These are phyloP conservation scores for Fusarium subtropicale DNA, from an alignment of 2,329 filamentous ascomycete species.

Conservation along the genomic window DNA sequence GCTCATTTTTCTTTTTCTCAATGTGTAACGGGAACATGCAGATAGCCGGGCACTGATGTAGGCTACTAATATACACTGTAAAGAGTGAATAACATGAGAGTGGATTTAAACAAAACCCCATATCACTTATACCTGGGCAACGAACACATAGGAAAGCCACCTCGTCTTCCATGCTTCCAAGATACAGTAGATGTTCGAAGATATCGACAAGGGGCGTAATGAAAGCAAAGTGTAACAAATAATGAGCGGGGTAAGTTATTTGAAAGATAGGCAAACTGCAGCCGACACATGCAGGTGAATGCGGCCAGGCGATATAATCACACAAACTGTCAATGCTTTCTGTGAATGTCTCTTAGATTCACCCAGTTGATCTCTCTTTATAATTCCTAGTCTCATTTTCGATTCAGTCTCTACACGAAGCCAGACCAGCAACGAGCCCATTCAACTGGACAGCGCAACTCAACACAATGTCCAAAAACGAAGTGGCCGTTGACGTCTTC, in stretches of 20 bases:
- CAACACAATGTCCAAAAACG: not conserved
- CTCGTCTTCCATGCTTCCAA: not conserved
- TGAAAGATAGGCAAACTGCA: slow-evolving; percentile 11
- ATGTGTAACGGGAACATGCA: not conserved
- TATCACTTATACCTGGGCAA: no score
- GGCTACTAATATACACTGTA: not conserved
- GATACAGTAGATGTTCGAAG: not conserved
- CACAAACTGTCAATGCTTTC: not conserved
- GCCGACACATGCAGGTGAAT: not conserved
- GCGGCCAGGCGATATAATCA: not conserved
- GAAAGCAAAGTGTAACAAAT: not conserved
- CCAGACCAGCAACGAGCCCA: not conserved
- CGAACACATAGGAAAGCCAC: not conserved
- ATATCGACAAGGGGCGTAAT: no score
- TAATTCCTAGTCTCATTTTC: not conserved
- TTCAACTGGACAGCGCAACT: not conserved
- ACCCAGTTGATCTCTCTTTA: not conserved
- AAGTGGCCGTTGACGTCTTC: not conserved
- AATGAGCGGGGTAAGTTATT: slow-evolving; percentile 1
- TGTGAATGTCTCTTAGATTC: not conserved
- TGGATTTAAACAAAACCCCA: no score
- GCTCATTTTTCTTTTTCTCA: not conserved
- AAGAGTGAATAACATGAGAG: not conserved
- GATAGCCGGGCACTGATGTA: not conserved
- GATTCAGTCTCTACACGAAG: not conserved